Base-by-base conservation (phyloP, 78 protist genomes). In the Dictyostelium capitatum region DNA sequence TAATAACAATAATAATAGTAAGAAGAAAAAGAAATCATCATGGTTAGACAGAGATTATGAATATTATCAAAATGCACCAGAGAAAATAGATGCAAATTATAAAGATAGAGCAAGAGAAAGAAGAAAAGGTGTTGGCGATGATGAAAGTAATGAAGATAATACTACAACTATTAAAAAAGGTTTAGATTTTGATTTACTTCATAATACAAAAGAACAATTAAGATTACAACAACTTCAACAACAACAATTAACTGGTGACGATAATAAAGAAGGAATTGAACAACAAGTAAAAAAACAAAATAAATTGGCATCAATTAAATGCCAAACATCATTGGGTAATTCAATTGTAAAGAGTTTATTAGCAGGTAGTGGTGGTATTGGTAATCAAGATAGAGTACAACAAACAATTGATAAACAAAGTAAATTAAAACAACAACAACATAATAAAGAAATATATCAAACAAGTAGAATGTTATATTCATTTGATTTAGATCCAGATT, bases 91-190 rank as follows among this genome's bases (percentile, higher is more conserved):
- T 32, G 65, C 80, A 82, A 82, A 82, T 23, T 84, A 84, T 74
- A 74, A 72, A 84, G 92, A 84, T 62, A 41, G 92, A 48, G 92
- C 92, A 28, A 65, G 62, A 59, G 92, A 84, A 47, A 28, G 92
- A 57, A 84, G 92, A 75, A 77, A 28, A 25, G 54, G 19, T 41
- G 43, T 41, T 74, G 74, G 32, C 43, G 79, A 84, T n/a, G 64
- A 84, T 7, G 17, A 19, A 1, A 19, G 1, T 54, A 23, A 59
- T 59, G 25, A 23, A 20, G 64, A 56, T 3, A 20, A 17, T 56
- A 20, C 28, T 30, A 32, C 59, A 43, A 53, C 30, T 41, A 32
- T 67, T 25, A 19, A 23, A 28, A 50, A 23, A 14, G 90, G 80
- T 56, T 54, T 72, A 43, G 81, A 83, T 72, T 83, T 72, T 43